Evolutionary conservation across 306 rosid genomes (phyloP).

Genomic region (Rubus parviflorus): DNA sequence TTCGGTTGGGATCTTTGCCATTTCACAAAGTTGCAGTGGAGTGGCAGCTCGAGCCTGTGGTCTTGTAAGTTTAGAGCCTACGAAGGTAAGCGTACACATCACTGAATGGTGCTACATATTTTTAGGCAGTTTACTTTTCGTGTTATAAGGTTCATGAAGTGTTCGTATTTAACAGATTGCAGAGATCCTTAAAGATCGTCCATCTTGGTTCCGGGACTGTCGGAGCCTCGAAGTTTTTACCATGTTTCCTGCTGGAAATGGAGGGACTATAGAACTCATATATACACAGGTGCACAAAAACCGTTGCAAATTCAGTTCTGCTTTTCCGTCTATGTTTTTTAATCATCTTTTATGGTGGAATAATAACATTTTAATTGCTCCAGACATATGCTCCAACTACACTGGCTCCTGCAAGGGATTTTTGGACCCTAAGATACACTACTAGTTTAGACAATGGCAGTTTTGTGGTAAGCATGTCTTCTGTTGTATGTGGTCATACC

Average conservation of each 20-base stretch:
- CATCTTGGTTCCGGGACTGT: conserved; percentile 97
- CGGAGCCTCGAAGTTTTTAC: conserved; percentile 97
- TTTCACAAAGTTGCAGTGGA: conserved; percentile 95
- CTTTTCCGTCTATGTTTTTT: neutral
- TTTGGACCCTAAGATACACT: conserved; percentile 98
- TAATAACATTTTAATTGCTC: conserved; percentile 14
- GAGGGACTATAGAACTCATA: conserved; percentile 89
- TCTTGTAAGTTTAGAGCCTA: conserved; percentile 93
- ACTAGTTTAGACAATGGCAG: conserved; percentile 82
- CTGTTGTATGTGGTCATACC: neutral
- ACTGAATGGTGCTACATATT: neutral
- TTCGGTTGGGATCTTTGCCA: conserved; percentile 99
- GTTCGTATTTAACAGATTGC: conserved; percentile 58
- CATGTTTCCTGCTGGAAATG: conserved; percentile 89
- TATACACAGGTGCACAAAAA: conserved; percentile 72
- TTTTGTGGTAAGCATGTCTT: conserved; percentile 67
- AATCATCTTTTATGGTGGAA: neutral
- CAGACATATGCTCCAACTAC: conserved; percentile 95
- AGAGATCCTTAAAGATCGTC: conserved; percentile 98
- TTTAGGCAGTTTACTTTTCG: neutral
- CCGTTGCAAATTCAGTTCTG: neutral
- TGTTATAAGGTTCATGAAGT: neutral
- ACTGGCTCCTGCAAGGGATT: conserved; percentile 96
- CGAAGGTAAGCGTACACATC: conserved; percentile 53
- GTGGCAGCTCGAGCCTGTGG: conserved; percentile 99